Percentiles rank a stretch among this genome's conserved stretches.
Conservation (phyloP, 306 rosid species). For the Vigna unguiculata region DNA sequence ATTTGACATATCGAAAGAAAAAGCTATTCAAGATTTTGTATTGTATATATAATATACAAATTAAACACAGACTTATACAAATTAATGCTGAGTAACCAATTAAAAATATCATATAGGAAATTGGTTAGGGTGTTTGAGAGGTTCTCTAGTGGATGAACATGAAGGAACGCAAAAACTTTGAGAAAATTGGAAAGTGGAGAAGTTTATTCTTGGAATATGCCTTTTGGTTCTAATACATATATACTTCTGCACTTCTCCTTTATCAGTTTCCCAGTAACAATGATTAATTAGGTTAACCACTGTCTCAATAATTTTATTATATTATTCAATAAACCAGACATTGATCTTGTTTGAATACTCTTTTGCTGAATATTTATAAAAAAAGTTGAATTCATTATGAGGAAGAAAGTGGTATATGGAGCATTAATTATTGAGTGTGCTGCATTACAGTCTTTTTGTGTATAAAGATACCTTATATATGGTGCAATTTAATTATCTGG, state of each 20-base stretch:
- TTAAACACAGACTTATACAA: no score
- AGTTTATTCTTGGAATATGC: conserved; percentile 84
- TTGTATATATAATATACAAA: no score
- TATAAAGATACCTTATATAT: background rate
- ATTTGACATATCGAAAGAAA: no score
- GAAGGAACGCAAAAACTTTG: background rate
- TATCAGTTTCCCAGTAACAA: background rate
- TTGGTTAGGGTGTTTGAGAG: conserved; percentile 29
- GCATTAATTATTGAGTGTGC: background rate
- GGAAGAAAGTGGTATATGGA: background rate
- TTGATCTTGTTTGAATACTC: no score
- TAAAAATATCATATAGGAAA: conserved; percentile 17
- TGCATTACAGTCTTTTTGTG: background rate
- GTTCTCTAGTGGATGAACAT: background rate
- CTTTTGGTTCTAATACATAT: background rate
- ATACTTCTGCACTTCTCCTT: conserved; percentile 21
- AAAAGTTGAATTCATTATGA: background rate
- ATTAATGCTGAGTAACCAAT: background rate
- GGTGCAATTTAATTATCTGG: background rate
- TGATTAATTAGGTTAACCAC: conserved; percentile 27
- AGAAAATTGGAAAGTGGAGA: conserved; percentile 49
- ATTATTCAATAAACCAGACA: background rate
- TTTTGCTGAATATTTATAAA: no score
- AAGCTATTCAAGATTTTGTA: no score
- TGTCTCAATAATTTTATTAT: background rate